phyloP scores from a whole-genome alignment of 1,139 yeast species.

The Suhomyces bokatorum region DNA sequence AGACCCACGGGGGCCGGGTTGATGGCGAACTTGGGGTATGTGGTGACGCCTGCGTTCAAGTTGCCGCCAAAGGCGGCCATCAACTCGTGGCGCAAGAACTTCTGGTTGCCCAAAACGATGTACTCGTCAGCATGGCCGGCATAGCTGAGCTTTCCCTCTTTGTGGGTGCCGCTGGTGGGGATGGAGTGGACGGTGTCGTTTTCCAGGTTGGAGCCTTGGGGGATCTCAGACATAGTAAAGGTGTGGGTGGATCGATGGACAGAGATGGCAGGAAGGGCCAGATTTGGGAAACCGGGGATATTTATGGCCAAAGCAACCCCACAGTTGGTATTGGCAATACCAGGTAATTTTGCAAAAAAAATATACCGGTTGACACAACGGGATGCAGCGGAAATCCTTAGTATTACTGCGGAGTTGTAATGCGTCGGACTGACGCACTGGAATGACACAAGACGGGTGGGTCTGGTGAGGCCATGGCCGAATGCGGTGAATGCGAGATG shows the following conservation, averaged over 20 bases:
- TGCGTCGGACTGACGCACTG: no score
- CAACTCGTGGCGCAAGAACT: constrained; percentile 49
- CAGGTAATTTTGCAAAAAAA: background rate
- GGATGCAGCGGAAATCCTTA: background rate
- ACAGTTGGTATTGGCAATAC: background rate
- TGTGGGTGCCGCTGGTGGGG: constrained; percentile 1
- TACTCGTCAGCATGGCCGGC: constrained; percentile 48
- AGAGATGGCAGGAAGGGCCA: no score
- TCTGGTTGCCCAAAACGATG: constrained; percentile 70
- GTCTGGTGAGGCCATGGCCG: no score
- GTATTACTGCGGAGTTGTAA: background rate
- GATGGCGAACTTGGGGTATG: constrained; percentile 36
- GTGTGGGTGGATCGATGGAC: no score
- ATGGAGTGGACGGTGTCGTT: constrained; percentile 4
- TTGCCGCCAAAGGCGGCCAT: constrained; percentile 45
- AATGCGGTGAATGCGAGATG: no score
- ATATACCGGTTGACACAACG: background rate
- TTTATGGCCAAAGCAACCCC: background rate
- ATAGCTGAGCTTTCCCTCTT: constrained; percentile 1
- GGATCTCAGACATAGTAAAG: constrained; percentile 2
- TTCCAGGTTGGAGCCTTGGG: background rate
- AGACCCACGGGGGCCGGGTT: constrained; percentile 67
- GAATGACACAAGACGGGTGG: no score
- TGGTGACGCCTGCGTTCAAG: constrained; percentile 40
- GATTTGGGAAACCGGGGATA: background rate